A percentile compares a stretch with the other conserved stretches of the same genome.
Conservation (phyloP, 2,329 filamentous ascomycete genomes). For the Alternaria consortialis region DNA sequence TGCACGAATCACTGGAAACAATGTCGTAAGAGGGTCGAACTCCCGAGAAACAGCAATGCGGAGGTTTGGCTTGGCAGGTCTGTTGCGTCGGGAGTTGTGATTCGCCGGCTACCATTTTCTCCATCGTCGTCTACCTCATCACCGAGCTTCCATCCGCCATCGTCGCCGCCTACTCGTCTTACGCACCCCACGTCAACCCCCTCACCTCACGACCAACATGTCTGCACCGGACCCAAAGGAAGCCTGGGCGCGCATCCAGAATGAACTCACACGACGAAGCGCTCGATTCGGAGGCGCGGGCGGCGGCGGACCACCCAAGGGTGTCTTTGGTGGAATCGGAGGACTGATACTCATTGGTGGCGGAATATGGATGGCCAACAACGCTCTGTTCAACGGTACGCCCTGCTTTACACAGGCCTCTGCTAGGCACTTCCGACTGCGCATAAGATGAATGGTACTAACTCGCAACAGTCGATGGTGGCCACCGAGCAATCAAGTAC, state of each 20-base stretch:
- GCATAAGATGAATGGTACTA: constrained; percentile 21
- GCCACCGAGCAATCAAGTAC: constrained; percentile 99
- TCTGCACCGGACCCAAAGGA: constrained; percentile 67
- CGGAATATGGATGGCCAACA: constrained; percentile 65
- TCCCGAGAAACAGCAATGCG: constrained; percentile 18
- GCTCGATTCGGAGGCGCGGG: constrained; percentile 60
- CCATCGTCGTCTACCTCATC: constrained; percentile 41
- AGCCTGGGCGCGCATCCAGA: constrained; percentile 71
- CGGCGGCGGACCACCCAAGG: constrained; percentile 58
- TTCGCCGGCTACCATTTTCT: constrained; percentile 41
- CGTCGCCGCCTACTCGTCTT: constrained; percentile 39
- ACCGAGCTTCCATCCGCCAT: constrained; percentile 30
- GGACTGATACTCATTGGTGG: constrained; percentile 64
- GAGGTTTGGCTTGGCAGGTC: constrained; percentile 29
- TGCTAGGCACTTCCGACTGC: neutral
- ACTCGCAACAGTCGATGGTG: constrained; percentile 79
- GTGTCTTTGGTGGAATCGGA: constrained; percentile 64
- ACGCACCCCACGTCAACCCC: constrained; percentile 43
- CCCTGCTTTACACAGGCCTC: neutral
- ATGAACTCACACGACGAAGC: constrained; percentile 61
- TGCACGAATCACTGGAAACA: neutral
- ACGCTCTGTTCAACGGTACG: constrained; percentile 74
- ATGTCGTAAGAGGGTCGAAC: neutral
- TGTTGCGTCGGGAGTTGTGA: constrained; percentile 33
- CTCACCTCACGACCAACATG: constrained; percentile 34